phyloP scores from a whole-genome alignment of 768 basidiomycete genomes.

The Leccinum olivaceopallidum region DNA sequence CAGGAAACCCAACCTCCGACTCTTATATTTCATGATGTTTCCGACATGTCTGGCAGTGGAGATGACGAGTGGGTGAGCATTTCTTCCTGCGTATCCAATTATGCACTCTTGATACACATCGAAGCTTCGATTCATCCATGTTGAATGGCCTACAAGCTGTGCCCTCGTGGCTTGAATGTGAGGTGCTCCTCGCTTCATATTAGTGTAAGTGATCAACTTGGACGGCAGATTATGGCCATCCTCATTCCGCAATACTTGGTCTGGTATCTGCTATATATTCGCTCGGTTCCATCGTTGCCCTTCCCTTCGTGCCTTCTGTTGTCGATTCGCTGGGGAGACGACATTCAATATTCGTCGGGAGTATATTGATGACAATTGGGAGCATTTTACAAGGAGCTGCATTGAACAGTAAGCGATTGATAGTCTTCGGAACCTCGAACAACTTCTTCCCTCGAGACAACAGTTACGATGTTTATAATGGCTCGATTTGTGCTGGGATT shows the following conservation, averaged over 20 bases:
- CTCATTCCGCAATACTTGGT: conserved; percentile 53
- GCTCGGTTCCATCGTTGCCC: conserved; percentile 52
- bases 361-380: conserved; percentile 7
- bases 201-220: neutral
- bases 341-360: conserved; percentile 13
- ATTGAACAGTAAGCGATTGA: conserved; percentile 8
- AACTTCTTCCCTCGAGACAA: neutral
- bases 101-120: neutral
- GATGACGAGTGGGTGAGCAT: conserved; percentile 7
- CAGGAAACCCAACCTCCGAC: conserved; percentile 54
- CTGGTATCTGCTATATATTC: conserved; percentile 60
- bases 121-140: conserved; percentile 45
- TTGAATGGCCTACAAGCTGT: conserved; percentile 64
- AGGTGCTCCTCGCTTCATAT: conserved; percentile 8
- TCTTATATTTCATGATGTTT: conserved; percentile 55
- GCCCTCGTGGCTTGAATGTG: conserved; percentile 55
- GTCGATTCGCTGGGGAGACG: conserved; percentile 20
- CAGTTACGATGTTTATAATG: conserved; percentile 16
- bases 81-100: neutral
- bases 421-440: neutral
- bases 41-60: conserved; percentile 33
- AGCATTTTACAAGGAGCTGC: conserved; percentile 20
- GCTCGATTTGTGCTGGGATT: conserved; percentile 22
- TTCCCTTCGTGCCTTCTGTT: conserved; percentile 38
- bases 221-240: conserved; percentile 48